A percentile compares a stretch with the other conserved stretches of the same genome.
These are phyloP conservation scores for Cardamine occulta DNA, from an alignment of 345 rosid genomes.

Conservation along the genomic window DNA sequence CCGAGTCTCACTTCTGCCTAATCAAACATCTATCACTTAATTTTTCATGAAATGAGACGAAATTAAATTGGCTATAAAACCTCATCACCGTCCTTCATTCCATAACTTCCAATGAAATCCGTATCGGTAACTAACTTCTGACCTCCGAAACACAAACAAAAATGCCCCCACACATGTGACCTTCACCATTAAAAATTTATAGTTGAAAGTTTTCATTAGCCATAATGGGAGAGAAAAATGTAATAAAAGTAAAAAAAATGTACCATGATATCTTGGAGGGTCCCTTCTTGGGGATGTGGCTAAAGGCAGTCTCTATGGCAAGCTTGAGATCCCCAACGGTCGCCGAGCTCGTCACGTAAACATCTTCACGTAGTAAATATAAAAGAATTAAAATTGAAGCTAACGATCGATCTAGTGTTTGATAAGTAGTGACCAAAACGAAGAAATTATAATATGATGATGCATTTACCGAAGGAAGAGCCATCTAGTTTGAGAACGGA, in stretches of 20 bases:
- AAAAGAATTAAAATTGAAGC: background rate
- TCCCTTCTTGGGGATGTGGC: slow-evolving; percentile 65
- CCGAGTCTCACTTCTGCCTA: background rate
- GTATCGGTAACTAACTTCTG: slow-evolving; percentile 68
- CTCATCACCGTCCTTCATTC: slow-evolving; percentile 86
- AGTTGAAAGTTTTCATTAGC: background rate
- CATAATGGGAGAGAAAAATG: background rate
- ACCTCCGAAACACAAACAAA: slow-evolving; percentile 66
- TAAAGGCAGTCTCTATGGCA: slow-evolving; percentile 74
- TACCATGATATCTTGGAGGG: slow-evolving; percentile 90
- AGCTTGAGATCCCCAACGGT: slow-evolving; percentile 67
- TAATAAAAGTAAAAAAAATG: background rate
- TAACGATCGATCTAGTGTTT: background rate
- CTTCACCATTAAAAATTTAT: slow-evolving; percentile 45
- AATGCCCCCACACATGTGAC: slow-evolving; percentile 94
- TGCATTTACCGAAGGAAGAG: slow-evolving; percentile 65
- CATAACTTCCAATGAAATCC: slow-evolving; percentile 58
- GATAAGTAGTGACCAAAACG: background rate
- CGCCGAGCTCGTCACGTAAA: slow-evolving; percentile 62
- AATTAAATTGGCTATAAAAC: slow-evolving; percentile 33
- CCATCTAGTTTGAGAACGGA: slow-evolving; percentile 84
- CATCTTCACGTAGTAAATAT: slow-evolving; percentile 46
- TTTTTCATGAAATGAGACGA: background rate
- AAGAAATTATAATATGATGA: background rate
- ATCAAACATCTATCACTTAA: background rate